Base-by-base conservation (phyloP, 2,329 filamentous ascomycete species). In the Cladosporium sp. region DNA sequence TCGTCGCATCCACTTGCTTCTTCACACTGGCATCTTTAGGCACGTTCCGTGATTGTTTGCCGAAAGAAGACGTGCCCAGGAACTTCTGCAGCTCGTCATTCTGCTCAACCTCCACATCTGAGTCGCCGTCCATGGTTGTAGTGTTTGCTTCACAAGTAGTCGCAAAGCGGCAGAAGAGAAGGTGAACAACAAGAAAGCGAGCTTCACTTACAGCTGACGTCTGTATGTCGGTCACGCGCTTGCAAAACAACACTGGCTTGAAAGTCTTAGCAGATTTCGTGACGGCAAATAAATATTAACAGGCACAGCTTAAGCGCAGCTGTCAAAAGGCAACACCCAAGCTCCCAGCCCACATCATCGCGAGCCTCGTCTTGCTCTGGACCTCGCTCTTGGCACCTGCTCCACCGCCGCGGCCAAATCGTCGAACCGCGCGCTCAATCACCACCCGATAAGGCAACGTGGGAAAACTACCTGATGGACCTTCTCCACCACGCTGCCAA, bases 51-150 rank as follows among this genome's bases (percentile, higher is more conserved):
- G 85, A 81, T 71, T 89, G 88, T 72, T 93, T 96, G 53, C 93
- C 93, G 71, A 97, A 97, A 0, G 90, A 85, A 0, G 90, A 84
- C 2, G 86, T 80, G 0, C 93, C 92, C 60, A 97, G 76, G 69
- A 91, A 95, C 51, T 84, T 81, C 68, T 86, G 83, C 79, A 93
- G 82, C 39, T 86, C 85, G 62, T 91, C 87, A 69, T 90, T 83
- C 56, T 76, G 72, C 54, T 70, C 68, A 7, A 69, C 55, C 58
- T 66, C 65, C 15, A 60, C 34, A 13, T 68, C 65, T 5, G 58
- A 47, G n/a, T 61, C 61, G 34, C 39, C 35, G 22, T 48, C 54
- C 44, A 58, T 58, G 25, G 3, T 49, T n/a, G 44, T 35, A 28
- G 25, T 12, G 42, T 25, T 39, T 36, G 48, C 32, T 48, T 24